These are phyloP conservation scores for Agarophyton chilense DNA, from an alignment of 23 red algal genomes.

Conservation along the genomic window DNA sequence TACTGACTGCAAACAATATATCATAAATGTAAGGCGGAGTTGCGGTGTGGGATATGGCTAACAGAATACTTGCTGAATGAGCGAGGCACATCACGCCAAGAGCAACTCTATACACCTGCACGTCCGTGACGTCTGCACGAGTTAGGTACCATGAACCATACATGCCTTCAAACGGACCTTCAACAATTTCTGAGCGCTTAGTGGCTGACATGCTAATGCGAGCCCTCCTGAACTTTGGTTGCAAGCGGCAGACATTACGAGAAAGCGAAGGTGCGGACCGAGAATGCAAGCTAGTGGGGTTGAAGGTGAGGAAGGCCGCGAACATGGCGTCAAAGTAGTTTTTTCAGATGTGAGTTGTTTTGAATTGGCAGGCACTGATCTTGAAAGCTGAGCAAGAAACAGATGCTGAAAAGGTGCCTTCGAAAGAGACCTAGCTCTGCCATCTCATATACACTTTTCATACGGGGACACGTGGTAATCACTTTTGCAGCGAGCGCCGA, in stretches of 20 bases:
- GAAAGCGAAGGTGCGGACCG: background rate
- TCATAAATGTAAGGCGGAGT: constrained; percentile 39
- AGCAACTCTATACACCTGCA: constrained; percentile 73
- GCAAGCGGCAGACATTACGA: background rate
- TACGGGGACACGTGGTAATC: too few relatives aligned
- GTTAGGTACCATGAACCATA: constrained; percentile 93
- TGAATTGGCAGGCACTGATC: too few relatives aligned
- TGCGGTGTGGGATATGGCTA: background rate
- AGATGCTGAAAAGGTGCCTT: too few relatives aligned
- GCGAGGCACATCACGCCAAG: constrained; percentile 44
- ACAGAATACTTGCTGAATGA: constrained; percentile 20
- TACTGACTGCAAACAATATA: constrained; percentile 27
- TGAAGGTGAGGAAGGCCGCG: background rate
- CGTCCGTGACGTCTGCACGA: constrained; percentile 70
- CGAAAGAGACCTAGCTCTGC: too few relatives aligned
- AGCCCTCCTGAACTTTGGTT: background rate
- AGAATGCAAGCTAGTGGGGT: background rate
- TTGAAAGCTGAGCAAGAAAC: too few relatives aligned
- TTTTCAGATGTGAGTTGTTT: too few relatives aligned
- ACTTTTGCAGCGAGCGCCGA: too few relatives aligned
- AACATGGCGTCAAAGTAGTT: too few relatives aligned
- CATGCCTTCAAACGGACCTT: constrained; percentile 79
- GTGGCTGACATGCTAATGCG: constrained; percentile 3
- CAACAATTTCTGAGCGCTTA: constrained; percentile 35
- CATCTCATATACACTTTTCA: too few relatives aligned